phyloP scores from a whole-genome alignment of 1,284 basidiomycete genomes.

The Ganoderma leucocontextum region DNA sequence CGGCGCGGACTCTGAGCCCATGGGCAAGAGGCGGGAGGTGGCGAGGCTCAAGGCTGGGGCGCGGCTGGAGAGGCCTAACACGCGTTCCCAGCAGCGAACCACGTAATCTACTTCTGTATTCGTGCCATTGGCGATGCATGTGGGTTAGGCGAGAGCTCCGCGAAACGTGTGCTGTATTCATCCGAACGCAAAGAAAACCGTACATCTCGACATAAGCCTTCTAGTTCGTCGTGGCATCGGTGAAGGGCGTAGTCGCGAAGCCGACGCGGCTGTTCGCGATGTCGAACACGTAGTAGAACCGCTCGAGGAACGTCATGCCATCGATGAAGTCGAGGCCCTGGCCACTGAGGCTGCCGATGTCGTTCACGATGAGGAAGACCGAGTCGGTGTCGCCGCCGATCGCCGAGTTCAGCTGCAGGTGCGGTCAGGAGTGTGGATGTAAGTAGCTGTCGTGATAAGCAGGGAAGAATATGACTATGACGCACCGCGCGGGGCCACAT shows the following conservation, averaged over 20 bases:
- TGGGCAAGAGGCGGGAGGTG: background rate
- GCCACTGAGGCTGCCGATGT: conserved; percentile 35
- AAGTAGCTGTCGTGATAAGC: background rate
- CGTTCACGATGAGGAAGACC: conserved; percentile 41
- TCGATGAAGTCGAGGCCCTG: conserved; percentile 44
- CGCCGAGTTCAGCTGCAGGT: conserved; percentile 38
- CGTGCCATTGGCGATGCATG: too few relatives aligned
- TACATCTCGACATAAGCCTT: background rate
- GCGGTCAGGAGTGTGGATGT: background rate
- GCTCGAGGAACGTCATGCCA: conserved; percentile 52
- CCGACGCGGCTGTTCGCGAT: conserved; percentile 56
- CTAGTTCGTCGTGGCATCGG: conserved; percentile 49
- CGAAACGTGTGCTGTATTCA: background rate
- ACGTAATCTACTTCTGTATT: background rate
- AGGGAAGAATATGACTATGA: background rate
- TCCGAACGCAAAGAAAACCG: background rate
- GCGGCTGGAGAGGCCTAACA: background rate
- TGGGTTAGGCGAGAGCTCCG: background rate
- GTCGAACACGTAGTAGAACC: conserved; percentile 75
- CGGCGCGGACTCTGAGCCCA: background rate
- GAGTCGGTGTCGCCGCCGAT: conserved; percentile 38
- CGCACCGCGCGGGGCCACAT: conserved; percentile 57
- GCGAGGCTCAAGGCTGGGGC: background rate
- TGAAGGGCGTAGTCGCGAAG: conserved; percentile 53
- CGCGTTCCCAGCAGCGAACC: background rate